These are phyloP conservation scores for Nitzschia palea DNA, from an alignment of 108 stramenopile genomes.

Conservation along the genomic window DNA sequence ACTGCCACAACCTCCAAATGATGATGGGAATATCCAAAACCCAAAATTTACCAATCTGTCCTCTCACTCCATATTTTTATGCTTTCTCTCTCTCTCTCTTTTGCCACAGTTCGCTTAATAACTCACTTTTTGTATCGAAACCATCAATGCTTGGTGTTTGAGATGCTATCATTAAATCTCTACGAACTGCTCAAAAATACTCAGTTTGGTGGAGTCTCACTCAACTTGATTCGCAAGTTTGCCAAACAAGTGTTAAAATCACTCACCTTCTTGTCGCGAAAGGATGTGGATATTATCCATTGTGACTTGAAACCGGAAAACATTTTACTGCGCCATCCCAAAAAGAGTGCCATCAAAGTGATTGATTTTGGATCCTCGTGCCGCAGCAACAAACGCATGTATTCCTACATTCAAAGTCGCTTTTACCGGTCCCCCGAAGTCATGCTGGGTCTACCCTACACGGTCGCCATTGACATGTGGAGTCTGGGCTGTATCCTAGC, in stretches of 20 bases:
- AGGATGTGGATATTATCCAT: constrained; percentile 95
- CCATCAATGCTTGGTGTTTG: constrained; percentile 97
- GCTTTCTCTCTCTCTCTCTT: neutral
- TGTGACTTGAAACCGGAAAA: constrained; percentile 99
- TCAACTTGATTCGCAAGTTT: constrained; percentile 96
- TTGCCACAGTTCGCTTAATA: constrained; percentile 77
- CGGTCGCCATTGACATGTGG: constrained; percentile 98
- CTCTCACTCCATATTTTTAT: no score
- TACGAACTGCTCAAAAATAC: constrained; percentile 97
- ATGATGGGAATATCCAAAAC: no score
- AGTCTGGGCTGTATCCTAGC: constrained; percentile 97
- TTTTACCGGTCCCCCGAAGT: constrained; percentile 99
- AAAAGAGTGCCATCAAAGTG: constrained; percentile 94
- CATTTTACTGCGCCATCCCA: constrained; percentile 93
- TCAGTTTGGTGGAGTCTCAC: constrained; percentile 94
- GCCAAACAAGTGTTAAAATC: constrained; percentile 95
- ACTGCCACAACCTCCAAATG: no score
- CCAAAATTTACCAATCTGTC: no score
- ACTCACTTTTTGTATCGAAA: constrained; percentile 90
- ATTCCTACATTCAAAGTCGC: constrained; percentile 98
- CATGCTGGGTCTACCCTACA: constrained; percentile 94
- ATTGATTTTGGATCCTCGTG: constrained; percentile 99
- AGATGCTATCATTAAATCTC: constrained; percentile 96
- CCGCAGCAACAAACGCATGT: constrained; percentile 87
- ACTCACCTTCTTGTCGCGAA: constrained; percentile 83